phyloP scores from a whole-genome alignment of 169 alveolate genomes.

The Plasmodium vinckei region DNA sequence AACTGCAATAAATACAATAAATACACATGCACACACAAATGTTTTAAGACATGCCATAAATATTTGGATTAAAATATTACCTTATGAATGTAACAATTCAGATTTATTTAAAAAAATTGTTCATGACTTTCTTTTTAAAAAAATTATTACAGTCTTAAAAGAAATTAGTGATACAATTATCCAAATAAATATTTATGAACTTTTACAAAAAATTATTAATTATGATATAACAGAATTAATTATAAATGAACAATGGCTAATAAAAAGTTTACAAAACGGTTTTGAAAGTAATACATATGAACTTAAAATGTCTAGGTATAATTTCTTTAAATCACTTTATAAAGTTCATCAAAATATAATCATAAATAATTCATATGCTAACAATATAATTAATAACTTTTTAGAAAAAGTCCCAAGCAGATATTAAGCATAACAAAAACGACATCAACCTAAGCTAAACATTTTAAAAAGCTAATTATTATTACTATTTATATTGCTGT shows the following conservation, averaged over 20 bases:
- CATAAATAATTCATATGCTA: conserved; percentile 34
- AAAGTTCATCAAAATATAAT: conserved; percentile 21
- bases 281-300: conserved; percentile 51
- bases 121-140: conserved; percentile 30
- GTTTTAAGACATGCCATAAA: conserved; percentile 59
- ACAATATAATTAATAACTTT: conserved; percentile 40
- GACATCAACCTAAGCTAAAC: too few relatives aligned
- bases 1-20: conserved; percentile 33
- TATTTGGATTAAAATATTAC: conserved; percentile 48
- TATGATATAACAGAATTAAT: conserved; percentile 29
- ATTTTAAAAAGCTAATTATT: too few relatives aligned
- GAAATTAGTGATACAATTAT: conserved; percentile 39
- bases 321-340: conserved; percentile 45
- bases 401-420: conserved; percentile 40
- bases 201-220: conserved; percentile 18
- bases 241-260: conserved; percentile 60
- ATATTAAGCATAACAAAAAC: background rate
- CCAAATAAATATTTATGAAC: conserved; percentile 30
- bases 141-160: conserved; percentile 35
- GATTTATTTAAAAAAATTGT: conserved; percentile 36
- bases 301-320: conserved; percentile 40
- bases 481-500: too few relatives aligned
- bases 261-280: conserved; percentile 13
- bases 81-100: conserved; percentile 16
- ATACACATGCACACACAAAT: conserved; percentile 52